Conservation (phyloP, 2,329 filamentous ascomycete species). For the Colletotrichum liriopes region DNA sequence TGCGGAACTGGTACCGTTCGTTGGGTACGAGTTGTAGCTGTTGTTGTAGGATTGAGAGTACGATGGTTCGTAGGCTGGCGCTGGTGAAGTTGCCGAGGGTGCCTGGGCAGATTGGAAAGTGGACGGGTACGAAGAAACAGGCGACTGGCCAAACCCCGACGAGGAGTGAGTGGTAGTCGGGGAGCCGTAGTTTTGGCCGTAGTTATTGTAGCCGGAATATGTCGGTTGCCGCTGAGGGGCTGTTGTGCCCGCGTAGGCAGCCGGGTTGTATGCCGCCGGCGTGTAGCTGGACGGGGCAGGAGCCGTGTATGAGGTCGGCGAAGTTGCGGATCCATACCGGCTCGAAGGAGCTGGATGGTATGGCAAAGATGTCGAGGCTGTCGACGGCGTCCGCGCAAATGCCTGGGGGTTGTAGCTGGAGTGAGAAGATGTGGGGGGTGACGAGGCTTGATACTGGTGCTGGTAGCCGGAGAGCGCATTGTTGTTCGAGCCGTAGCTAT, state of each 20-base stretch:
- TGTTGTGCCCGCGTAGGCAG: slow-evolving; percentile 68
- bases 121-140: slow-evolving; percentile 52
- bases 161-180: slow-evolving; percentile 55
- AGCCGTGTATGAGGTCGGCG: slow-evolving; percentile 57
- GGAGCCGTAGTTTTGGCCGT: slow-evolving; percentile 60
- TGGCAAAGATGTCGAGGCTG: slow-evolving; percentile 67
- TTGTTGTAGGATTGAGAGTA: slow-evolving; percentile 39
- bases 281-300: slow-evolving; percentile 59
- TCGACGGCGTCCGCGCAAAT: slow-evolving; percentile 71
- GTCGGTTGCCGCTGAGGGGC: slow-evolving; percentile 67
- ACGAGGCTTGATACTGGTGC: slow-evolving; percentile 64
- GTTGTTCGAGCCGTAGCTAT: slow-evolving; percentile 61
- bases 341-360: slow-evolving; percentile 62
- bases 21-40: slow-evolving; percentile 54
- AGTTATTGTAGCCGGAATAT: slow-evolving; percentile 64
- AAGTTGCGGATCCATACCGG: slow-evolving; percentile 57
- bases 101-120: slow-evolving; percentile 45
- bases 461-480: slow-evolving; percentile 67
- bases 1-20: slow-evolving; percentile 58
- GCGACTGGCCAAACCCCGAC: slow-evolving; percentile 55
- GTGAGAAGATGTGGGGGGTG: slow-evolving; percentile 63
- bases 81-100: slow-evolving; percentile 48
- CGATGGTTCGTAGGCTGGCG: slow-evolving; percentile 56
- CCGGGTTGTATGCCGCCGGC: slow-evolving; percentile 72
- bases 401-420: slow-evolving; percentile 80